Evolutionary conservation across 768 basidiomycete genomes (phyloP), one percentile per base, ranked within the genome.

Genomic region (Symmetrospora coprosmae): DNA sequence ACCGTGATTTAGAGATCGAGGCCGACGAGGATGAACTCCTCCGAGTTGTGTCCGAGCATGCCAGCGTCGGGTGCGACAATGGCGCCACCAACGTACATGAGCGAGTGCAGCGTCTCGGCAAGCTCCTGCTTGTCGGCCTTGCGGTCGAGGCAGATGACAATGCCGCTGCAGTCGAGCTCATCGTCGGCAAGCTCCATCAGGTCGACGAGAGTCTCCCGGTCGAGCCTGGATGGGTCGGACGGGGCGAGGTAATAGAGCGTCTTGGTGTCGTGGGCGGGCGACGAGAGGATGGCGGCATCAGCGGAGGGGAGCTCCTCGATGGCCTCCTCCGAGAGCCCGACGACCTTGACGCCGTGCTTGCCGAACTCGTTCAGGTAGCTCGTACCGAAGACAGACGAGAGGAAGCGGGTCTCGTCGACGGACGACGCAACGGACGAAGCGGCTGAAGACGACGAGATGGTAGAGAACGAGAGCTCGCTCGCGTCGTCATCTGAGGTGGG

Each of bases 21-120:
- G 38, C 88, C 88, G 55, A 91, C 84, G 45, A 90, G 81, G 34
- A 91, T 80, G 70, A 82, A 87, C 17, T 82, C 80, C 28, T 63
- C 28, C 19, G 83, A 78, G 69, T 86, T 80, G 60, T 83, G 80
- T 68, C 81, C 76, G 76, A 85, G 86, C 25, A 46, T 21, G 80
- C 81, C 55, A 85, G 84, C 70, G 81, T 83, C 53, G 33, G 63
- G 60, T 5, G 86, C 85, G 50, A 91, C 82, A 52, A 91, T 83
- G 49, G 78, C 80, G 56, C 86, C 88, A 64, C 87, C 87, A 51
- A 90, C 85, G 73, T 91, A 91, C 85, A 91, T 86, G 64, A 91
- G 78, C 49, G 88, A 84, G 70, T 91, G 89, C 35, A 91, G 76
- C 59, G 89, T 75, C 68, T 81, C 80, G 66, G 83, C 71, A 51